Conservation (phyloP, 257 asterid species). For the Solanum sejunctum region DNA sequence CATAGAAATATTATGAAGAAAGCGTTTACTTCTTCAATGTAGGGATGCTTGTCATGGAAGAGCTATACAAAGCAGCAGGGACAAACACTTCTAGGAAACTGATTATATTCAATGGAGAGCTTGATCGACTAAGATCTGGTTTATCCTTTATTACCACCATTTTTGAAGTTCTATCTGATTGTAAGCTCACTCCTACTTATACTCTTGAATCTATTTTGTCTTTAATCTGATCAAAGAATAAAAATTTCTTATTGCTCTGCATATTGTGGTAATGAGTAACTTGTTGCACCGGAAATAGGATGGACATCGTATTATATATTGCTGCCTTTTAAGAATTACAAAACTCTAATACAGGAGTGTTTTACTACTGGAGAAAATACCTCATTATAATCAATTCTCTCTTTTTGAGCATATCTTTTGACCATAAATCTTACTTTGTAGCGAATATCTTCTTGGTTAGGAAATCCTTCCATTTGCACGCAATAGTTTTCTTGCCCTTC, state of each 20-base stretch:
- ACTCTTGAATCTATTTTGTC: background rate
- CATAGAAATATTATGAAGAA: background rate
- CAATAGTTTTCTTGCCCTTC: too few relatives aligned
- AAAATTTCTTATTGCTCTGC: background rate
- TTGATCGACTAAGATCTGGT: conserved; percentile 89
- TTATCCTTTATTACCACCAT: conserved; percentile 45
- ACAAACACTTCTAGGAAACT: conserved; percentile 41
- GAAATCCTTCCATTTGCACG: too few relatives aligned
- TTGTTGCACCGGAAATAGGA: background rate
- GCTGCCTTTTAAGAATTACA: background rate
- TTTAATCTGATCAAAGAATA: background rate
- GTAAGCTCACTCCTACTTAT: background rate
- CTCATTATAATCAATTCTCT: too few relatives aligned
- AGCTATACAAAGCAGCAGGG: conserved; percentile 78
- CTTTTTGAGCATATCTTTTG: too few relatives aligned
- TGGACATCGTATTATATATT: background rate
- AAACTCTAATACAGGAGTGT: too few relatives aligned
- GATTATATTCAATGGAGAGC: conserved; percentile 85
- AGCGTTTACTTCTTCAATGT: conserved; percentile 1
- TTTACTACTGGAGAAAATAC: too few relatives aligned
- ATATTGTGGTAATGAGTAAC: background rate
- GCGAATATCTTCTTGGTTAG: too few relatives aligned
- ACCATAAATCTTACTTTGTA: too few relatives aligned
- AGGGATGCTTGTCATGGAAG: conserved; percentile 97
- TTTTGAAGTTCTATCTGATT: background rate